Base-by-base conservation (phyloP, 768 basidiomycete species). In the Boletus edulis region DNA sequence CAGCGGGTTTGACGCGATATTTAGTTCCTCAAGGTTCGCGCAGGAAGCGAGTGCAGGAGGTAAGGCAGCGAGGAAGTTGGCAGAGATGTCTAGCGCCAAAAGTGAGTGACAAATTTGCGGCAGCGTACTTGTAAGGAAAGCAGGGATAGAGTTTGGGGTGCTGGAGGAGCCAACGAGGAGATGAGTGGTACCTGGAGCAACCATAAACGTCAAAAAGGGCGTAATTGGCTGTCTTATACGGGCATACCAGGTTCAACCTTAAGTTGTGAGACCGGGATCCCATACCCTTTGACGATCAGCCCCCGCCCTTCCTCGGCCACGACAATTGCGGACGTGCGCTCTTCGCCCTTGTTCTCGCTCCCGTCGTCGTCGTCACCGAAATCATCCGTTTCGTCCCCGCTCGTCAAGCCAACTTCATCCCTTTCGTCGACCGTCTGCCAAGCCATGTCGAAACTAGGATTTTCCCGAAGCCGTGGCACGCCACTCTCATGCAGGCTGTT, bases 21-120 rank as follows among this genome's bases (percentile, higher is more conserved):
- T 96, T 43, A 99, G 80, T 71, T 99, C 97, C 70, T 98, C 94
- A 35, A 99, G 82, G 63, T 77, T 81, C 58, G 78, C 76, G 67
- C 95, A 97, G 14, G 83, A 74, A n/a, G 85, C 84, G 43, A 99
- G 81, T 17, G 86, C 82, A 18, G 88, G 86, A 12, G 97, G 94
- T 44, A 99, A 75, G 35, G 88, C 87, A 41, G 83, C 82, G 45
- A 96, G 80, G 63, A 89, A 88, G 70, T 95, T 95, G 59, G 85
- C 84, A 34, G 94, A 94, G 40, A 99, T 89, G 72, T 99, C 97
- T 43, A 98, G 82, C 11, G 91, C 94, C 54, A 99, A 84, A 42
- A 99, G 81, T 27, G 90, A 86, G 48, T 80, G 75, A 43, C 81
- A 78, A 55, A 95, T 89, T 57, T 83, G 81, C 24, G 91, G 91